Conservation (phyloP, 495 filamentous ascomycete species). For the Tuber aestivum region DNA sequence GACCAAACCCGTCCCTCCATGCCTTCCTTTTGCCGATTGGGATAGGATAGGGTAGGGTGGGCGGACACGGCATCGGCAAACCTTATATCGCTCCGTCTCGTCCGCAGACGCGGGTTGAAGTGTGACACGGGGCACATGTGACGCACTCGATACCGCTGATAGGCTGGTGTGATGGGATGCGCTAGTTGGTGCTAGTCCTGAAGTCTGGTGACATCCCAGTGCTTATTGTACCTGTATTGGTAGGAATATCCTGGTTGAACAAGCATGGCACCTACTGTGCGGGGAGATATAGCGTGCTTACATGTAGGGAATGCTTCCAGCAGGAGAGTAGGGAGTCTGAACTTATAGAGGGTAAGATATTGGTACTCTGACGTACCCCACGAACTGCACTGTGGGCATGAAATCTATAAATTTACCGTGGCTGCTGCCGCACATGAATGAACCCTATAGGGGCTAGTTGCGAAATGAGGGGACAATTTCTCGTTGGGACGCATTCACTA, state of each 20-base stretch:
- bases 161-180: not conserved
- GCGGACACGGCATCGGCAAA: not conserved
- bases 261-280: not conserved
- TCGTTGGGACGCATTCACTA: not conserved
- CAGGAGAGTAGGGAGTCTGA: not conserved
- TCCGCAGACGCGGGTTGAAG: not conserved
- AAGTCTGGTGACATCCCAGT: not conserved
- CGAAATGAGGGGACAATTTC: not conserved
- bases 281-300: not conserved
- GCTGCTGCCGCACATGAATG: not conserved
- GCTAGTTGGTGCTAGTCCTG: not conserved
- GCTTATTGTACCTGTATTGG: not conserved
- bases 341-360: not conserved
- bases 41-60: not conserved
- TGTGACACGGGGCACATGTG: not conserved
- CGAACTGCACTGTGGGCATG: not conserved
- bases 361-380: not conserved
- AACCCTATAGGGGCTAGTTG: not conserved
- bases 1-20: not conserved
- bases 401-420: not conserved
- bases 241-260: not conserved
- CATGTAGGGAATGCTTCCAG: not conserved
- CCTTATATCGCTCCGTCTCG: not conserved
- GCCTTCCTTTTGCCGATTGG: not conserved
- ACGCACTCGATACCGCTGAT: not conserved